Evolutionary conservation across 768 basidiomycete species (phyloP), one percentile per base, ranked within the genome.

Genomic region (Solioccasus polychromus): DNA sequence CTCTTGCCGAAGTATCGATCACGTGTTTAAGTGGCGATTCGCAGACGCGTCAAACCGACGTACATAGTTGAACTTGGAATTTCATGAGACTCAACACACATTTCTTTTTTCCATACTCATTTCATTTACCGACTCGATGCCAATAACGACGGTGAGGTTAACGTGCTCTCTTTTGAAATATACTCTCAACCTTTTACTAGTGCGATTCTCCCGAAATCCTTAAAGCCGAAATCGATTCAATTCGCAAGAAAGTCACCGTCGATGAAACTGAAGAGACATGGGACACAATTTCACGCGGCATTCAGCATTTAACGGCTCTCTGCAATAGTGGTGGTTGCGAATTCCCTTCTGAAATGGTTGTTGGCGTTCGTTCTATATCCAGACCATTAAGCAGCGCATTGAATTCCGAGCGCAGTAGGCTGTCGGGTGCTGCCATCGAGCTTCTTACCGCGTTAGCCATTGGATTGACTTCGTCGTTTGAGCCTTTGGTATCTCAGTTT

Each of bases 191-290:
- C 6, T 24, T 41, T 15, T 10, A 14, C 35, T 42, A 66, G 83
- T 68, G 65, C 36, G 35, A 45, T 46, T 61, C 66, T 32, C 26
- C 61, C 38, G 47, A 58, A 48, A 52, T 51, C 35, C 60, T 74
- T 22, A 61, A 60, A 51, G 43, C 68, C 29, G 69, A 76, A 53
- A 53, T 82, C 36, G 74, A 75, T 32, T 57, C 64, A 30, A 53
- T 78, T 18, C 72, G 72, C 45, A 61, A 69, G 52, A 60, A 68
- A 19, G 50, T 78, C 17, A 57, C 68, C 43, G 68, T 78, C 12
- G 58, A 72, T 26, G 89, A 92, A 63, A 79, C 85, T 3, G 89
- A 92, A 60, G 87, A 92, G 23, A 79, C 79, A 12, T 92, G 89
- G 89, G 85, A 89, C 45, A 70, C 64, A 15, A 85, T 91, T 37